phyloP scores from a whole-genome alignment of 2,329 filamentous ascomycete species.

The Ophiosphaerella korrae region DNA sequence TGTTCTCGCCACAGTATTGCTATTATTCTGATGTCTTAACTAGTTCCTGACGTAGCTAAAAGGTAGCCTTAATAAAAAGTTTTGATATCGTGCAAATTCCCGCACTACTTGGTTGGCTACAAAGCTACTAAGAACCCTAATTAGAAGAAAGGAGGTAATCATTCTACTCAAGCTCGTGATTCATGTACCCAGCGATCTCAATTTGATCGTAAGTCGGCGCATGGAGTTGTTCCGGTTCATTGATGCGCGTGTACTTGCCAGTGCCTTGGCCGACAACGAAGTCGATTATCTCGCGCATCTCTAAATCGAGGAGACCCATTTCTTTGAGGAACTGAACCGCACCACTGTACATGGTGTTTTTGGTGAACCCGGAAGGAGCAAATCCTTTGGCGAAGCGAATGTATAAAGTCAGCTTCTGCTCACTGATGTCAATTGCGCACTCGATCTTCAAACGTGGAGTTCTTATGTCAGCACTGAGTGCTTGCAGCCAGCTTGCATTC shows the following conservation, averaged over 20 bases:
- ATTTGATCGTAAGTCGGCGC: not conserved
- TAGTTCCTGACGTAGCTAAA: too few species aligned
- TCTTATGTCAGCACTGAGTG: not conserved
- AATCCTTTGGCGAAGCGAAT: not conserved
- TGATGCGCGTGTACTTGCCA: constrained; percentile 1
- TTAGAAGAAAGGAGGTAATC: not conserved
- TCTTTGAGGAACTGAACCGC: not conserved
- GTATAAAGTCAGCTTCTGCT: not conserved
- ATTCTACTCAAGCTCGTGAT: not conserved
- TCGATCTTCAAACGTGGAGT: not conserved
- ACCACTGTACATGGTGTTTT: not conserved
- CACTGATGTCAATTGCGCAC: not conserved
- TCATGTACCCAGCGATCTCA: not conserved
- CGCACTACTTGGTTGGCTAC: too few species aligned
- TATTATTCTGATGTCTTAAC: too few species aligned
- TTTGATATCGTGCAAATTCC: too few species aligned
- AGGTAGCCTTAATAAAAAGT: too few species aligned
- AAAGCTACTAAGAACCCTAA: too few species aligned
- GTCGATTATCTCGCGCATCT: not conserved
- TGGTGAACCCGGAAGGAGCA: not conserved
- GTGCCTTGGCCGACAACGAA: constrained; percentile 2
- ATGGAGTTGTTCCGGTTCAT: not conserved
- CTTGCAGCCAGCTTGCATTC: constrained; percentile 8
- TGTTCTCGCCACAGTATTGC: too few species aligned
- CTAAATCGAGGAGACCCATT: constrained; percentile 1